Evolutionary conservation across 2,329 filamentous ascomycete species (phyloP).

Genomic region (Fusarium euwallaceae): DNA sequence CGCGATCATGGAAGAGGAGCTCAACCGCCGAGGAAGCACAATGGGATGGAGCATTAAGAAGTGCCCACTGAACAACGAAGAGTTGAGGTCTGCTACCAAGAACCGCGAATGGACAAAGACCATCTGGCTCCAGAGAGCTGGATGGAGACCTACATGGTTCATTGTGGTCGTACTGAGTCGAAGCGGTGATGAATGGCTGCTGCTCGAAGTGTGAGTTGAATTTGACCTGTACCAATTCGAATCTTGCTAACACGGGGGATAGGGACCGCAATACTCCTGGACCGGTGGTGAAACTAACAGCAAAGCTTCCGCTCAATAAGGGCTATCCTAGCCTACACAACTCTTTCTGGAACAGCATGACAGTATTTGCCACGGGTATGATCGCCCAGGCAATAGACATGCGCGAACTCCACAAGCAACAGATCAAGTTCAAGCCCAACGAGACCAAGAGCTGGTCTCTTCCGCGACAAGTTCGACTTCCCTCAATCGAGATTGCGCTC

Average conservation of each 20-base stretch:
- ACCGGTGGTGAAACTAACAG: constrained; percentile 50
- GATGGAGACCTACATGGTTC: constrained; percentile 81
- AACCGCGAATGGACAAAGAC: constrained; percentile 73
- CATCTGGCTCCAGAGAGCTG: constrained; percentile 76
- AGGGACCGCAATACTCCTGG: constrained; percentile 47
- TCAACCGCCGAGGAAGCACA: constrained; percentile 70
- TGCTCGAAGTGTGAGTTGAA: constrained; percentile 71
- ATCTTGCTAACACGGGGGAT: constrained; percentile 29
- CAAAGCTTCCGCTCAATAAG: constrained; percentile 59
- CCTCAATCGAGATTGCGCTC: constrained; percentile 63
- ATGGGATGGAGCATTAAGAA: constrained; percentile 73
- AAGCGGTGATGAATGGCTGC: constrained; percentile 83
- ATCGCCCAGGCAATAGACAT: constrained; percentile 65
- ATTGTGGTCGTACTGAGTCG: constrained; percentile 78
- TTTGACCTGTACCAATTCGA: neutral
- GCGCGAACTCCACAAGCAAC: constrained; percentile 60
- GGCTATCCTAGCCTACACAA: constrained; percentile 61
- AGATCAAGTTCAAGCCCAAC: constrained; percentile 56
- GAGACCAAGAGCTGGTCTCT: constrained; percentile 55
- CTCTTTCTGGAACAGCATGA: constrained; percentile 66
- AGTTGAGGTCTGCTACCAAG: constrained; percentile 72
- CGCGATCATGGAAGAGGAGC: constrained; percentile 70
- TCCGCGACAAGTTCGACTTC: constrained; percentile 60
- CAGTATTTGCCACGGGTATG: constrained; percentile 63
- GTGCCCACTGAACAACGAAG: constrained; percentile 64